These are phyloP conservation scores for Sophora flavescens DNA, from an alignment of 306 rosid species.

Conservation along the genomic window DNA sequence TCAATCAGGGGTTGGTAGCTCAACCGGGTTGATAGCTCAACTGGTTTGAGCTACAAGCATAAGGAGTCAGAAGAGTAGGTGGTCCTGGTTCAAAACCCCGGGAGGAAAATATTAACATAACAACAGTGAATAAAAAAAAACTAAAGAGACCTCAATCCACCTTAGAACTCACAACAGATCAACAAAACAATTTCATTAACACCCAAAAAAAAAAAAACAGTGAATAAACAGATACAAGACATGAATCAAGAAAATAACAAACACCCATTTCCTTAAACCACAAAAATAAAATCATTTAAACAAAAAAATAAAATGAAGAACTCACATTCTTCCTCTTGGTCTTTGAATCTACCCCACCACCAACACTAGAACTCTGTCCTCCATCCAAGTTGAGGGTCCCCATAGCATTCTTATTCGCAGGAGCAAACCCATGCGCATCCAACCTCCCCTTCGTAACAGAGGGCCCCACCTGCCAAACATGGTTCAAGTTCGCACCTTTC, in stretches of 20 bases:
- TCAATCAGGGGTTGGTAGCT: too few species aligned
- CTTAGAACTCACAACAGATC: neutral
- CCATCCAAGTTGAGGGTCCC: conserved; percentile 57
- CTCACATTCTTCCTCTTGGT: conserved; percentile 67
- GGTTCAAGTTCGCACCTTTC: conserved; percentile 38
- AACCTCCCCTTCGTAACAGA: conserved; percentile 37
- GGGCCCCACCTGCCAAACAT: conserved; percentile 67
- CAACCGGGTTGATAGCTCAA: too few species aligned
- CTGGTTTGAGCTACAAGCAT: too few species aligned
- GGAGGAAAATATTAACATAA: too few species aligned
- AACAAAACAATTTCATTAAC: neutral
- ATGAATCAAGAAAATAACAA: neutral
- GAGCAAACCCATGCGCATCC: conserved; percentile 18
- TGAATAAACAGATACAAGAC: neutral
- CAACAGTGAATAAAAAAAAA: too few species aligned
- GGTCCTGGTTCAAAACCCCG: too few species aligned
- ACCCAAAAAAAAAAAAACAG: neutral
- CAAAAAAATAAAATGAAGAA: neutral
- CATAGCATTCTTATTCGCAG: conserved; percentile 54
- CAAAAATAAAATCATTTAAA: neutral
- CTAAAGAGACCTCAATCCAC: too few species aligned
- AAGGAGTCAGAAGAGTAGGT: too few species aligned
- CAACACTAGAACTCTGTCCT: neutral
- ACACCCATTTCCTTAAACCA: neutral
- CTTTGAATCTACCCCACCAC: conserved; percentile 43